These are phyloP conservation scores for Cicer yamashitae DNA, from an alignment of 306 rosid genomes.

Conservation along the genomic window DNA sequence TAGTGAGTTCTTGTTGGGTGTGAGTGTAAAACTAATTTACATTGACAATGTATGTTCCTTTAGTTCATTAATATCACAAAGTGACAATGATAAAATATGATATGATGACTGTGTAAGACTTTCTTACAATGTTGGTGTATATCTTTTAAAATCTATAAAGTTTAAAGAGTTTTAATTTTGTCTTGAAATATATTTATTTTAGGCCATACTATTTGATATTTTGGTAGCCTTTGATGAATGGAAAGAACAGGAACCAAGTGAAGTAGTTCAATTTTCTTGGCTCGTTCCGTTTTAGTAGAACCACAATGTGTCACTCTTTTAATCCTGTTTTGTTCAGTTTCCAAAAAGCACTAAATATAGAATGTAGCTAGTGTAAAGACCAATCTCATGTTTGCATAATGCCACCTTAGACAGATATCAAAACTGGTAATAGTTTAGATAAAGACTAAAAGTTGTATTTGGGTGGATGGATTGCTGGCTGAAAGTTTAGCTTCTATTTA, in stretches of 20 bases:
- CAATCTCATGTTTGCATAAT: background rate
- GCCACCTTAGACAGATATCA: background rate
- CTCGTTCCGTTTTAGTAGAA: background rate
- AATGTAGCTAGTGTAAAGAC: background rate
- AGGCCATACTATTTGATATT: background rate
- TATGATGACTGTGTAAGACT: background rate
- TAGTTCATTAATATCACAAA: too few relatives aligned
- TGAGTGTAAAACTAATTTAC: background rate
- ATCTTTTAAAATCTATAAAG: background rate
- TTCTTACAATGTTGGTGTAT: background rate
- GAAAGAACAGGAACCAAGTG: background rate
- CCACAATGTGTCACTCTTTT: background rate
- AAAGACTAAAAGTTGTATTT: constrained; percentile 1
- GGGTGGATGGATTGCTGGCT: background rate
- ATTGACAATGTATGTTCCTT: too few relatives aligned
- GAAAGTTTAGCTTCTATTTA: constrained; percentile 19
- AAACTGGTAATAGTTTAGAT: constrained; percentile 3
- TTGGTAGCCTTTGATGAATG: constrained; percentile 9
- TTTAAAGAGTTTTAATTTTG: background rate
- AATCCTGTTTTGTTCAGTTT: background rate
- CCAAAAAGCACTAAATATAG: background rate
- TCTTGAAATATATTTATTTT: background rate
- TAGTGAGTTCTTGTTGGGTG: background rate
- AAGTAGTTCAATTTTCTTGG: background rate
- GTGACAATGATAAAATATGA: background rate